Evolutionary conservation across 1,139 yeast genomes (phyloP).

Genomic region (Taphrina wiesneri): DNA sequence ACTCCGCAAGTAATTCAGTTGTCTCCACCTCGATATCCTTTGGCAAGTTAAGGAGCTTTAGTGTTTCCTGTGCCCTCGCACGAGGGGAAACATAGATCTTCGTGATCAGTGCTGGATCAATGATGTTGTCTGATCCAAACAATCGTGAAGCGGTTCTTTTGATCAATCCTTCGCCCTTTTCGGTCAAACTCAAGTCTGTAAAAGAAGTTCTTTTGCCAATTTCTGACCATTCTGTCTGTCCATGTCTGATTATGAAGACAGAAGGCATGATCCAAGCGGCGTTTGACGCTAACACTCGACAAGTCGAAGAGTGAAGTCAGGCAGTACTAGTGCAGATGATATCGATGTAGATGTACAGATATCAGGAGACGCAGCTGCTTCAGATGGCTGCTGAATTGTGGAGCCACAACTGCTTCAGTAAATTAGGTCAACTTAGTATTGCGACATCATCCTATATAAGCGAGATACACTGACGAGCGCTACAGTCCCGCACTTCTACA

Average conservation of each 20-base stretch:
- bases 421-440: no score
- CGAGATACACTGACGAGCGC: no score
- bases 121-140: constrained; percentile 61
- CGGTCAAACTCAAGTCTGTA: constrained; percentile 78
- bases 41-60: constrained; percentile 54
- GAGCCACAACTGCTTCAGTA: no score
- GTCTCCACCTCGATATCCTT: constrained; percentile 44
- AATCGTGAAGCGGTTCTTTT: constrained; percentile 67
- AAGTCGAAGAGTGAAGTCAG: no score
- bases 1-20: constrained; percentile 74
- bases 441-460: no score
- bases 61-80: constrained; percentile 72
- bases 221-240: constrained; percentile 94
- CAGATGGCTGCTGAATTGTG: neutral
- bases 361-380: no score
- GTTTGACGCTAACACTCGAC: neutral
- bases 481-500: no score
- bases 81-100: constrained; percentile 78
- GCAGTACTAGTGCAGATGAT: no score
- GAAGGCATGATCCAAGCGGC: constrained; percentile 11
- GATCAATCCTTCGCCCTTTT: constrained; percentile 76
- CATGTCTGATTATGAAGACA: constrained; percentile 39
- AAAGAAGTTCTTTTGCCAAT: constrained; percentile 86
- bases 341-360: no score
- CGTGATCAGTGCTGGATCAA: constrained; percentile 64